Conservation (phyloP, 192 early-diverging fungal species). For the Thamnidium elegans region DNA sequence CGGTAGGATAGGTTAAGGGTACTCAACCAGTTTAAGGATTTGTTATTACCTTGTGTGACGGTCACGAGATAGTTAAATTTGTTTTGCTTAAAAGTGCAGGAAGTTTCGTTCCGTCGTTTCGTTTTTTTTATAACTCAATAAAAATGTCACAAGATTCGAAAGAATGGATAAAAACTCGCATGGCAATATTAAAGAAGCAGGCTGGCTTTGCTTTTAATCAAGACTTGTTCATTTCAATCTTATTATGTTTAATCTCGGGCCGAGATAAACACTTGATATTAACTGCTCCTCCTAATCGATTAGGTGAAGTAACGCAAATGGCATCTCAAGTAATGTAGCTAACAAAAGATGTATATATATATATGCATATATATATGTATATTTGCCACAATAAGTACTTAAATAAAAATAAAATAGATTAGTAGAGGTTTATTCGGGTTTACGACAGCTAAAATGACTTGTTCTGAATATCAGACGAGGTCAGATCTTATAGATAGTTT, state of each 20-base stretch:
- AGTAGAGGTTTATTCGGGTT: constrained; percentile 45
- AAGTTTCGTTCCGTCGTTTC: no score
- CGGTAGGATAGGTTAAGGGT: no score
- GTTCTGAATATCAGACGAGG: constrained; percentile 36
- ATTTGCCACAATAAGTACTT: no score
- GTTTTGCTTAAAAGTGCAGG: no score
- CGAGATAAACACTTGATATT: constrained; percentile 50
- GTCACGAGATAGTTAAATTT: no score
- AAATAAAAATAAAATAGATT: constrained; percentile 37
- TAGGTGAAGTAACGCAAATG: constrained; percentile 43
- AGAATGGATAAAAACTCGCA: constrained; percentile 47
- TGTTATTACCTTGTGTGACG: no score
- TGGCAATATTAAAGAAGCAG: constrained; percentile 40
- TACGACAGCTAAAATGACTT: constrained; percentile 42
- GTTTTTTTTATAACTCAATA: neutral
- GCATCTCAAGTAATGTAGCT: constrained; percentile 40
- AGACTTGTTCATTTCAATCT: constrained; percentile 54
- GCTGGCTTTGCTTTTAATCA: constrained; percentile 46
- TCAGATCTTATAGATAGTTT: constrained; percentile 30
- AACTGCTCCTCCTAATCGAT: constrained; percentile 35
- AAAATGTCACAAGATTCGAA: constrained; percentile 24
- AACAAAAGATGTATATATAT: neutral
- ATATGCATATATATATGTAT: no score
- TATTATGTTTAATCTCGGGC: constrained; percentile 49
- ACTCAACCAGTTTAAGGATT: no score